These are phyloP conservation scores for Euphorbia pulcherrima DNA, from an alignment of 345 rosid species.

Conservation along the genomic window DNA sequence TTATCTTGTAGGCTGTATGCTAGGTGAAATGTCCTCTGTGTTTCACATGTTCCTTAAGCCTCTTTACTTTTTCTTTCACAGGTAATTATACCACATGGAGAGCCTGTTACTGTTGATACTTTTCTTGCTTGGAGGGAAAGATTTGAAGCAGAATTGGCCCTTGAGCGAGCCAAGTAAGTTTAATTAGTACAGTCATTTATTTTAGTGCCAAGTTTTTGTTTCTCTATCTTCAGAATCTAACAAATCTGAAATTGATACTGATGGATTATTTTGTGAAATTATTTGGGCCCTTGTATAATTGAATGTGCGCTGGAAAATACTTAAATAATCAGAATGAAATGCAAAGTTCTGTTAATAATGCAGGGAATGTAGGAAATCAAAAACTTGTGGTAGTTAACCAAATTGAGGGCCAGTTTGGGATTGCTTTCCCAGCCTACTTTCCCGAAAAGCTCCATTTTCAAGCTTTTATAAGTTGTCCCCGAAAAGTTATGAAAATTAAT, in stretches of 20 bases:
- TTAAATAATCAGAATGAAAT: no score
- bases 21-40: neutral
- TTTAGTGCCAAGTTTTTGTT: neutral
- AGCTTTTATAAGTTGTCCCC: no score
- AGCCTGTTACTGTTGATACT: conserved; percentile 88
- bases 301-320: neutral
- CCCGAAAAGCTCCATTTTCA: no score
- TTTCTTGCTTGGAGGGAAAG: conserved; percentile 96
- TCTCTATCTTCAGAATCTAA: neutral
- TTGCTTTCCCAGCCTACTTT: no score
- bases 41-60: conserved; percentile 5
- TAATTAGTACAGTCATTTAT: neutral
- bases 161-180: conserved; percentile 95
- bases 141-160: conserved; percentile 94
- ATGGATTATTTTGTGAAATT: neutral
- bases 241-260: neutral
- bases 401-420: no score
- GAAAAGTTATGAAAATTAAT: no score
- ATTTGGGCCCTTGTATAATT: neutral
- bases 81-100: conserved; percentile 94
- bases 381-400: neutral
- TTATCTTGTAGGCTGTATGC: neutral
- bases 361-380: neutral
- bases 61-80: conserved; percentile 24
- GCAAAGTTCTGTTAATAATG: neutral